Conservation (phyloP, 2,329 filamentous ascomycete species). For the Metarhizium humberi region DNA sequence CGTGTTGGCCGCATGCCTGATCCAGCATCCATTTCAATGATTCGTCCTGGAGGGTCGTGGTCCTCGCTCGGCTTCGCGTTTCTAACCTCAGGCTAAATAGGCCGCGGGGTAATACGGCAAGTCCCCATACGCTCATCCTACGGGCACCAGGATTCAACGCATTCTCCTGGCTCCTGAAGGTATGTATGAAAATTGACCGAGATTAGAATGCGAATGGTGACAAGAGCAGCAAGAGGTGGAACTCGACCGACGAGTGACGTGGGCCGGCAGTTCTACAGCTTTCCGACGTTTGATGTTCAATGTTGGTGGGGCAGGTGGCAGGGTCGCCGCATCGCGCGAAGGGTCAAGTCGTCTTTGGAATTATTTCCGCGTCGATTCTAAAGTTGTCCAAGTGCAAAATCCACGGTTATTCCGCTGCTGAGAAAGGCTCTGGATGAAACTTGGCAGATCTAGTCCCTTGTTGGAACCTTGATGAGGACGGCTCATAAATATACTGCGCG, state of each 20-base stretch:
- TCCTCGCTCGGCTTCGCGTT: not conserved
- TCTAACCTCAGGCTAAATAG: not conserved
- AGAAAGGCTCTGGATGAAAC: not conserved
- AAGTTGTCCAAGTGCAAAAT: not conserved
- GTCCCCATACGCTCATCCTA: conserved; percentile 2
- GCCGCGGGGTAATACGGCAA: not conserved
- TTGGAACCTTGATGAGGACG: not conserved
- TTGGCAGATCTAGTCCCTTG: not conserved
- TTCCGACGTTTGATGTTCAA: not conserved
- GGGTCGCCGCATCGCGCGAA: not conserved
- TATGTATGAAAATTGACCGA: not conserved
- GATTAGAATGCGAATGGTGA: not conserved
- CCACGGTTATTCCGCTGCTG: not conserved
- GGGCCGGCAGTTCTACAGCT: not conserved
- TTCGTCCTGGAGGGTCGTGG: not conserved
- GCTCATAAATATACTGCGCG: no score
- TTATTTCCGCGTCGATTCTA: not conserved
- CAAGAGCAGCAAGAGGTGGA: not conserved
- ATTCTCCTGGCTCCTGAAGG: not conserved
- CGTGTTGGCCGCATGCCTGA: conserved; percentile 26
- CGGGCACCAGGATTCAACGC: not conserved
- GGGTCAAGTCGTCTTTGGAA: not conserved
- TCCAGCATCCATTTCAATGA: conserved; percentile 17
- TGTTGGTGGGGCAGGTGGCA: conserved; percentile 1
- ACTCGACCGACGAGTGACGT: not conserved